phyloP scores from a whole-genome alignment of 2,329 filamentous ascomycete species.

The Dactylonectria macrodidyma region DNA sequence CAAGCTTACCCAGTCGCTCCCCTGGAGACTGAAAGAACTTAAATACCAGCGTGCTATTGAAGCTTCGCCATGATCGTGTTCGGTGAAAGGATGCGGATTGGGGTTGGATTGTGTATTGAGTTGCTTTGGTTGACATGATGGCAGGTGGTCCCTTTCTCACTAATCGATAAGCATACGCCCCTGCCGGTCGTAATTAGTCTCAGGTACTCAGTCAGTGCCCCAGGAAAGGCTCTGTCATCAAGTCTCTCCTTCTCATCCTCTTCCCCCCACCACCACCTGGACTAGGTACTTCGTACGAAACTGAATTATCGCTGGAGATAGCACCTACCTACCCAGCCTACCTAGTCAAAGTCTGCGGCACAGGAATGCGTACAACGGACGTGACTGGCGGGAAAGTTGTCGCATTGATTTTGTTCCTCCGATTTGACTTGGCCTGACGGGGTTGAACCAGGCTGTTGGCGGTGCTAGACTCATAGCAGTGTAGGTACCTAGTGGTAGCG shows the following conservation, averaged over 20 bases:
- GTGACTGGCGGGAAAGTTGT: neutral
- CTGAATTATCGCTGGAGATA: no score
- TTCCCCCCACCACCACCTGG: conserved; percentile 36
- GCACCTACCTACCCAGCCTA: neutral
- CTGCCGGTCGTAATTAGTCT: conserved; percentile 28
- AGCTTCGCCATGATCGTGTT: neutral
- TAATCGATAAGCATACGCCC: conserved; percentile 42
- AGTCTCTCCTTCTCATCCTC: no score
- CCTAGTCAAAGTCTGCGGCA: conserved; percentile 5
- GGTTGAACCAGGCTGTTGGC: conserved; percentile 1
- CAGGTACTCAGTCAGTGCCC: conserved; percentile 23
- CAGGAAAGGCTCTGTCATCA: neutral
- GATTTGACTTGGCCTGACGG: neutral
- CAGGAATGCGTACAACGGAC: neutral
- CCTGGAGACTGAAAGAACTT: neutral
- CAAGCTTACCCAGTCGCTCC: neutral
- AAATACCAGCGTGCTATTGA: neutral
- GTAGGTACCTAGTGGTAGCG: neutral
- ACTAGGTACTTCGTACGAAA: no score
- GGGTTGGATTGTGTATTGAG: conserved; percentile 4
- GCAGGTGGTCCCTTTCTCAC: conserved; percentile 11
- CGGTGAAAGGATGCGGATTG: conserved; percentile 10
- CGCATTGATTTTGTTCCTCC: neutral
- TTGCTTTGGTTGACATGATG: neutral
- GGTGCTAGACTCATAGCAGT: neutral